phyloP scores from a whole-genome alignment of 179 eudicot genomes.

The Heliamphora pulchella region DNA sequence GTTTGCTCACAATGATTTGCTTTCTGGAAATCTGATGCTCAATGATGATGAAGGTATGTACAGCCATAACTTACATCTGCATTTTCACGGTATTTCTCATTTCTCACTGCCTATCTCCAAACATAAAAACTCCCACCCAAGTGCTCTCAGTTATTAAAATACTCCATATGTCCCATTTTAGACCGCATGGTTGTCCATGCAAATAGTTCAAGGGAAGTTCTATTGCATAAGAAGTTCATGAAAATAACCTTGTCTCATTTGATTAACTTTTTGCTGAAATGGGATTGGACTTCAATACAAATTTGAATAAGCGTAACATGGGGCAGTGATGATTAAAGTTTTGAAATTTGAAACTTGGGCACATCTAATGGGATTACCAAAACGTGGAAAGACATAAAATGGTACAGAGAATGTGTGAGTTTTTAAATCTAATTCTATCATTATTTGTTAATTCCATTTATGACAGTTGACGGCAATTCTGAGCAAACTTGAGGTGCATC shows the following conservation, averaged over 20 bases:
- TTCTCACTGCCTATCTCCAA: background rate
- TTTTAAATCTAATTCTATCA: background rate
- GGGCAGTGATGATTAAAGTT: background rate
- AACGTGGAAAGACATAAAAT: background rate
- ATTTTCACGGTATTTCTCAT: background rate
- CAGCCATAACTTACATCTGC: background rate
- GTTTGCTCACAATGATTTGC: slow-evolving; percentile 84
- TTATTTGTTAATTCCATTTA: no score
- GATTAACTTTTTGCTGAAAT: background rate
- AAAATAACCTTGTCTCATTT: background rate
- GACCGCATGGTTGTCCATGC: background rate
- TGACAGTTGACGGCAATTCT: no score
- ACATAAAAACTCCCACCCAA: background rate
- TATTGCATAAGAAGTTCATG: background rate
- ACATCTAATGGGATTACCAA: background rate
- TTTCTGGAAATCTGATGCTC: slow-evolving; percentile 88
- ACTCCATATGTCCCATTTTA: background rate
- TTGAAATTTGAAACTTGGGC: background rate
- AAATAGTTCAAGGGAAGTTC: background rate
- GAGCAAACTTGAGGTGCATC: background rate
- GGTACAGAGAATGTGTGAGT: background rate
- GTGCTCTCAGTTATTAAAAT: background rate
- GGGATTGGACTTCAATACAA: background rate
- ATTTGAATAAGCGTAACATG: background rate
- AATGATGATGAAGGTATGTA: slow-evolving; percentile 64